phyloP scores from a whole-genome alignment of 495 filamentous ascomycete species.

The Tetracladium setigerum region DNA sequence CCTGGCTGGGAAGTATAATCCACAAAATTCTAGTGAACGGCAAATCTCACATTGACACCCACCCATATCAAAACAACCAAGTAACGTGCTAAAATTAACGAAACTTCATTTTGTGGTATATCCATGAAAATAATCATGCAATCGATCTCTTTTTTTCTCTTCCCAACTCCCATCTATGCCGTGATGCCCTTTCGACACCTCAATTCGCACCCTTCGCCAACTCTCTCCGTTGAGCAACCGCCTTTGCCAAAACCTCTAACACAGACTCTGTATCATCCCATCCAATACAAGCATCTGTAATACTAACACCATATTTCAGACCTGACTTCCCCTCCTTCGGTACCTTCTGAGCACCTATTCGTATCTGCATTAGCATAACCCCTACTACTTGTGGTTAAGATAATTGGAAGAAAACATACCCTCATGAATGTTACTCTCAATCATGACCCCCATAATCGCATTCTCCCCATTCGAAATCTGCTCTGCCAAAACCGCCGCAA shows the following conservation, averaged over 20 bases:
- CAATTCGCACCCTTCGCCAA: constrained; percentile 21
- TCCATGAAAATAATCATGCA: too few species aligned
- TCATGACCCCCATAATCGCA: constrained; percentile 96
- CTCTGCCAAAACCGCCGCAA: constrained; percentile 71
- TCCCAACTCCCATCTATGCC: constrained; percentile 4
- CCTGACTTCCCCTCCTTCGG: constrained; percentile 79
- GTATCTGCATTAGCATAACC: too few species aligned
- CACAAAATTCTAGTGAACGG: too few species aligned
- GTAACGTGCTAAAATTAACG: too few species aligned
- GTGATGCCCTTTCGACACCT: constrained; percentile 2
- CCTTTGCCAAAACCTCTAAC: constrained; percentile 70
- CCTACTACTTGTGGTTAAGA: constrained; percentile 3
- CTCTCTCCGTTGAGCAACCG: constrained; percentile 63
- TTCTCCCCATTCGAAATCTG: constrained; percentile 81
- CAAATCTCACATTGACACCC: too few species aligned
- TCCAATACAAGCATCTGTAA: constrained; percentile 95
- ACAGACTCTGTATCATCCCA: constrained; percentile 89
- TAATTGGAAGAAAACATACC: constrained; percentile 38
- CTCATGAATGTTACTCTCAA: constrained; percentile 95
- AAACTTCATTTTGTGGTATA: too few species aligned
- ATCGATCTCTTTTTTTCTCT: background rate
- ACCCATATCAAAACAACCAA: too few species aligned
- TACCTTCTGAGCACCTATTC: constrained; percentile 80
- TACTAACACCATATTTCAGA: constrained; percentile 91
- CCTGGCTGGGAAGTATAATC: too few species aligned